phyloP scores from a whole-genome alignment of 352 stramenopile genomes.

The Globisporangium apiculatum region DNA sequence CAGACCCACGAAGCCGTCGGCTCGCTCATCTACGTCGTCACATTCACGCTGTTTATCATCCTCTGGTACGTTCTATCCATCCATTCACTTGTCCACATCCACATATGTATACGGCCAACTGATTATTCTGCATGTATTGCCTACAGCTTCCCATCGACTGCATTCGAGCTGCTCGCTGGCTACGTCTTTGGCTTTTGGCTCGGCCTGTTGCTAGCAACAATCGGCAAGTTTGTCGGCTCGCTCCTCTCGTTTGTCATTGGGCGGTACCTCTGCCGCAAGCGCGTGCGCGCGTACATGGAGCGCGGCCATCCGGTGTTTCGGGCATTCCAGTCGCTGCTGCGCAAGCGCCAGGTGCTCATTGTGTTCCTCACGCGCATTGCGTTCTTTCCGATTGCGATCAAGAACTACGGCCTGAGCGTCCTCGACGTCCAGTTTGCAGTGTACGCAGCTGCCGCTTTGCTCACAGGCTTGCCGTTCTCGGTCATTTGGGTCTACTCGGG shows the following conservation, averaged over 20 bases:
- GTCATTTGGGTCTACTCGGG: slow-evolving; percentile 76
- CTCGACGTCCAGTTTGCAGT: slow-evolving; percentile 62
- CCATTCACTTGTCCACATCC: neutral
- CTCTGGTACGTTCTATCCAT: slow-evolving; percentile 7
- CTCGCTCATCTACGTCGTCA: slow-evolving; percentile 11
- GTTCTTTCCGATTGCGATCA: slow-evolving; percentile 82
- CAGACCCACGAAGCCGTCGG: slow-evolving; percentile 12
- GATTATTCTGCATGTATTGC: slow-evolving; percentile 3
- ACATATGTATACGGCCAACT: neutral
- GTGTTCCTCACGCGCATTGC: slow-evolving; percentile 75
- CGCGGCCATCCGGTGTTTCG: slow-evolving; percentile 62
- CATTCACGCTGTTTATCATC: slow-evolving; percentile 18
- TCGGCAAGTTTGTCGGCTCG: slow-evolving; percentile 62
- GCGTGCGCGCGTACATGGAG: slow-evolving; percentile 65
- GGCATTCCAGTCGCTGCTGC: slow-evolving; percentile 56
- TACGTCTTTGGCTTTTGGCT: slow-evolving; percentile 80
- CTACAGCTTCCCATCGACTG: slow-evolving; percentile 61
- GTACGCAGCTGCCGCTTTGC: slow-evolving; percentile 53
- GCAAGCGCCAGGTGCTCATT: slow-evolving; percentile 56
- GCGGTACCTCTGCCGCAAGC: slow-evolving; percentile 50
- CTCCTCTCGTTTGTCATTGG: slow-evolving; percentile 65
- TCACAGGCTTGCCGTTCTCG: slow-evolving; percentile 65
- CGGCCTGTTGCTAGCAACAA: slow-evolving; percentile 46
- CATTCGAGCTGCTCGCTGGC: slow-evolving; percentile 68
- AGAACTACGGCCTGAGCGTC: slow-evolving; percentile 83